Base-by-base conservation (phyloP, 2,329 filamentous ascomycete species). In the Thermoascus crustaceus region DNA sequence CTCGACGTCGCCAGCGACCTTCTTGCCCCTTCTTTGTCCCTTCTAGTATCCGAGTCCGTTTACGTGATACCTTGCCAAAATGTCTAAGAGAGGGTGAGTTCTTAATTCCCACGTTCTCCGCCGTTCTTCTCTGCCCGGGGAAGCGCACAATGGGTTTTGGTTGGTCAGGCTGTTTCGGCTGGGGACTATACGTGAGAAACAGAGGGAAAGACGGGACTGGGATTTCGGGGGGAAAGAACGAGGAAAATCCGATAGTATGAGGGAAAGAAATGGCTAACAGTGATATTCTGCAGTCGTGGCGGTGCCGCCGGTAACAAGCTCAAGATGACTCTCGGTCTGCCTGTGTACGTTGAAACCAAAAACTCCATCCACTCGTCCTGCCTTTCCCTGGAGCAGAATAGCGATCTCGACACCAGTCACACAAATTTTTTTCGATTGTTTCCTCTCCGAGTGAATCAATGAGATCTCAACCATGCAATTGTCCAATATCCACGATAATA, bases 271-370 rank as follows among this genome's bases (percentile, higher is more conserved):
- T 34, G 8, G 14, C 22, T n/a, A n/a, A n/a, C n/a, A n/a, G 5
- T 23, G 19, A 25, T 13, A 23, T 37, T 37, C 22, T 51, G 54
- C 53, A 76, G 75, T 67, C 72, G 76, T 63, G 75, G 86, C 79
- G 85, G 83, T 84, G 83, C 86, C 78, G 84, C 88, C 65, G 91
- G 91, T 80, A 93, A 93, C 85, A 98, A 98, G 85, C 85, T 96
- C 64, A 96, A 94, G 85, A 98, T 98, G 91, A 95, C 91, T 71
- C 86, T 98, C 73, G 91, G 86, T 95, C 87, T 98, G 64, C 91
- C 91, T 73, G 87, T 94, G 88, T 95, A 94, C 71, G 87, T 85
- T 29, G 21, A 24, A 31, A 34, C 23, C 30, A 32, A 37, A 41
- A 35, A 17, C 16, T 25, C 7, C 21, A 32, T 37, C 42, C 36